Evolutionary conservation across 805 yeast species (phyloP).

Genomic region (Candida chauliodis): DNA sequence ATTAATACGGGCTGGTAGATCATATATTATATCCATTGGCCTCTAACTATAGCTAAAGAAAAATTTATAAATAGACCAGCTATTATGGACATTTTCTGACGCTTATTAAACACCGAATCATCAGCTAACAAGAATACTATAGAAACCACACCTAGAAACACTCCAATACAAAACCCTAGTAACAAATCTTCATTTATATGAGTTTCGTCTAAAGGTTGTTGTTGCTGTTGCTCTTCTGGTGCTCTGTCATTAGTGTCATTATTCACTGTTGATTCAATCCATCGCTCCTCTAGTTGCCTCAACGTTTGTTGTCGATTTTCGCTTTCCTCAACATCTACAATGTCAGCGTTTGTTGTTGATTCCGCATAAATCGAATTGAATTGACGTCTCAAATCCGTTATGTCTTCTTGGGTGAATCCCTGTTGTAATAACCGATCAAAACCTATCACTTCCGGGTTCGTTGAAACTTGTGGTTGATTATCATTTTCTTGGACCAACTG

Average conservation of each 20-base stretch:
- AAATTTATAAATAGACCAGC: slow-evolving; percentile 71
- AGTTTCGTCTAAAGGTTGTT: slow-evolving; percentile 23
- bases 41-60: slow-evolving; percentile 57
- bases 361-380: slow-evolving; percentile 57
- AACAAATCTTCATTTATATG: slow-evolving; percentile 59
- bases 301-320: slow-evolving; percentile 39
- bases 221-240: slow-evolving; percentile 10
- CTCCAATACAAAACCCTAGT: slow-evolving; percentile 69
- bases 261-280: slow-evolving; percentile 78
- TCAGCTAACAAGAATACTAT: slow-evolving; percentile 55
- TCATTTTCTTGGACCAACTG: slow-evolving; percentile 65
- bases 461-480: slow-evolving; percentile 46
- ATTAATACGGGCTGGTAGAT: slow-evolving; percentile 47
- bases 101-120: slow-evolving; percentile 56
- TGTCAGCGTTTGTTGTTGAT: slow-evolving; percentile 13
- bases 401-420: slow-evolving; percentile 79
- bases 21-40: slow-evolving; percentile 43
- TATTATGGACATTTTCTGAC: slow-evolving; percentile 64
- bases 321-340: slow-evolving; percentile 39
- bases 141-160: slow-evolving; percentile 70
- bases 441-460: slow-evolving; percentile 76
- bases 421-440: slow-evolving; percentile 80
- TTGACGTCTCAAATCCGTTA: slow-evolving; percentile 67
- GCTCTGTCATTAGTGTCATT: slow-evolving; percentile 28
- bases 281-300: slow-evolving; percentile 74